Evolutionary conservation across 495 filamentous ascomycete genomes (phyloP).

Genomic region (Elasticomyces elasticus): DNA sequence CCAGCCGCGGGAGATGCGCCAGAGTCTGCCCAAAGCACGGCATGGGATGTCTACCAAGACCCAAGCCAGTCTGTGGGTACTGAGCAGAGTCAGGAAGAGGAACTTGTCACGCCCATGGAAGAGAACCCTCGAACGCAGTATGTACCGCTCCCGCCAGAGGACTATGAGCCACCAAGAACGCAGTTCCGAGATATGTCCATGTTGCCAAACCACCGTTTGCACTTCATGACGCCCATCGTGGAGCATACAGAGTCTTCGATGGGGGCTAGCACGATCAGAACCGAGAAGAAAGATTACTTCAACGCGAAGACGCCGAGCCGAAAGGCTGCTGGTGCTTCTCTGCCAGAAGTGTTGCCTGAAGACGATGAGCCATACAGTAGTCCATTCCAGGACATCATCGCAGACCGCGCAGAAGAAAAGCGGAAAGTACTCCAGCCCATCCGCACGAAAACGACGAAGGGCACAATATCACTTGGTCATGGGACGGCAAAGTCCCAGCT

Average conservation of each 20-base stretch:
- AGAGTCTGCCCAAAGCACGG: conserved; percentile 29
- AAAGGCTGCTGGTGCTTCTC: conserved; percentile 14
- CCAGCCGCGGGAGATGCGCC: conserved; percentile 38
- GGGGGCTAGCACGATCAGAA: conserved; percentile 45
- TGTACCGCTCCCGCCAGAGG: conserved; percentile 67
- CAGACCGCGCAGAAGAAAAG: conserved; percentile 25
- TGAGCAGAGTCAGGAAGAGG: conserved; percentile 1
- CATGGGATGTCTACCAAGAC: conserved; percentile 23
- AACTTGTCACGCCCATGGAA: conserved; percentile 27
- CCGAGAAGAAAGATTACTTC: conserved; percentile 47
- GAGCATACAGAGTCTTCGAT: conserved; percentile 86
- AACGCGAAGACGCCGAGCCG: conserved; percentile 64
- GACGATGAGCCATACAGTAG: conserved; percentile 54
- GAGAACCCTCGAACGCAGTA: conserved; percentile 40
- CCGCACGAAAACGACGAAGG: conserved; percentile 28
- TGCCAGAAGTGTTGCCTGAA: conserved; percentile 24
- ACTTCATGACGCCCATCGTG: conserved; percentile 97
- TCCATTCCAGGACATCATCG: conserved; percentile 54
- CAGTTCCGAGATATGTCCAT: conserved; percentile 68
- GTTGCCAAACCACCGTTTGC: conserved; percentile 73
- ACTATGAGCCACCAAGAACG: conserved; percentile 63
- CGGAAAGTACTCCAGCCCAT: conserved; percentile 41
- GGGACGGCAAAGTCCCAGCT: conserved; percentile 18
- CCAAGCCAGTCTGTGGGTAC: conserved; percentile 1
- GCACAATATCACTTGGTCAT: conserved; percentile 19